These are phyloP conservation scores for Balakata baccata DNA, from an alignment of 345 rosid genomes.

Conservation along the genomic window DNA sequence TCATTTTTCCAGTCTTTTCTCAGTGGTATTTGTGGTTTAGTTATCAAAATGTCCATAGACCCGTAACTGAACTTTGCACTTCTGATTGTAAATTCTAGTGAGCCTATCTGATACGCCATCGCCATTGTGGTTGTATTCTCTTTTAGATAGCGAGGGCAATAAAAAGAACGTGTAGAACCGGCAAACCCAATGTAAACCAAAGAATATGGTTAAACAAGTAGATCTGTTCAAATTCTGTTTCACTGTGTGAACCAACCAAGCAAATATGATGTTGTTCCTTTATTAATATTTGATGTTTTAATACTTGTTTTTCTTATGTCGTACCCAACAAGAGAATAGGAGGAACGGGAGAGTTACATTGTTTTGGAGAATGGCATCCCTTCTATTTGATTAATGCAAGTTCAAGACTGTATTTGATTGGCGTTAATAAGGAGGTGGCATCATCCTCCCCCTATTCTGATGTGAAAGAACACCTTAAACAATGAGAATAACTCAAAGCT, in stretches of 20 bases:
- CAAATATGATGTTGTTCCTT: too few relatives aligned
- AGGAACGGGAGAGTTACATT: too few relatives aligned
- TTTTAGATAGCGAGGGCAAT: neutral
- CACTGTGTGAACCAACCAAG: neutral
- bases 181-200: neutral
- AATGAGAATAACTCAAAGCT: neutral
- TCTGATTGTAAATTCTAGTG: neutral
- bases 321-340: too few relatives aligned
- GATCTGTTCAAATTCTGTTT: neutral
- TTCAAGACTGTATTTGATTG: too few relatives aligned
- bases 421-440: too few relatives aligned
- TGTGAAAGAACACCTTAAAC: too few relatives aligned
- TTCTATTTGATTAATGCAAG: too few relatives aligned
- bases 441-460: too few relatives aligned
- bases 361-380: too few relatives aligned
- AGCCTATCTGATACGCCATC: neutral
- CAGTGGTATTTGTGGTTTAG: constrained; percentile 1
- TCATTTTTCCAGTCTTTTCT: too few relatives aligned
- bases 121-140: neutral
- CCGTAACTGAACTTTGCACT: neutral
- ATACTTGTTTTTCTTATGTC: too few relatives aligned
- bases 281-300: too few relatives aligned
- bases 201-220: neutral
- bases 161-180: neutral
- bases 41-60: neutral